Evolutionary conservation across 768 basidiomycete genomes (phyloP).

Genomic region (Gymnopilus junonius): DNA sequence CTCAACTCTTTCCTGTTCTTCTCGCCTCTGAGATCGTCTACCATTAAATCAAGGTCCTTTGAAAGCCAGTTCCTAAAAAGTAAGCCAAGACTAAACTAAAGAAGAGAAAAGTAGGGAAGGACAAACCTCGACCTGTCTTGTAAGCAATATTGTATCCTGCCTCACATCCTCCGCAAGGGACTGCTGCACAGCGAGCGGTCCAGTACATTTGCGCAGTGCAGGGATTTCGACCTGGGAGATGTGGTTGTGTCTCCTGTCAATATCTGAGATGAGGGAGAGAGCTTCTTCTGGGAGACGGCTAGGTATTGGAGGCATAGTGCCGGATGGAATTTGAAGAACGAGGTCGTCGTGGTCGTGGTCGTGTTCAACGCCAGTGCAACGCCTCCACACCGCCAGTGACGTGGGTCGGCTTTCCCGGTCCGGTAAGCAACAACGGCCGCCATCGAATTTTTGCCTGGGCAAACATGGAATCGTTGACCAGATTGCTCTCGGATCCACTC

Average conservation of each 20-base stretch:
- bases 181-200: constrained; percentile 74
- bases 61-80: constrained; percentile 16
- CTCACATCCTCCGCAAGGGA: constrained; percentile 74
- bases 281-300: constrained; percentile 56
- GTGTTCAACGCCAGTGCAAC: neutral
- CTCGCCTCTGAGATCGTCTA: constrained; percentile 73
- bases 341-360: neutral
- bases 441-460: neutral
- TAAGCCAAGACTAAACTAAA: constrained; percentile 5
- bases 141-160: constrained; percentile 70
- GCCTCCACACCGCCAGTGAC: neutral
- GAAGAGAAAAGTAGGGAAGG: neutral
- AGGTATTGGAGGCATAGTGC: constrained; percentile 68
- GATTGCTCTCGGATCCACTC: constrained; percentile 21
- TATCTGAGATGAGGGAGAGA: constrained; percentile 49
- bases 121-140: constrained; percentile 70
- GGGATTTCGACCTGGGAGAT: constrained; percentile 76
- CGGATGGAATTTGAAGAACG: neutral
- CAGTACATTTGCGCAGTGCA: constrained; percentile 67
- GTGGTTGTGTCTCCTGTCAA: constrained; percentile 64
- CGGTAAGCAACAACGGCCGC: neutral
- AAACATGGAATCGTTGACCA: neutral
- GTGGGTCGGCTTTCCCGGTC: neutral
- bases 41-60: constrained; percentile 68
- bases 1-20: constrained; percentile 53